Base-by-base conservation (phyloP, 768 basidiomycete species). In the Hysterangium stoloniferum region DNA sequence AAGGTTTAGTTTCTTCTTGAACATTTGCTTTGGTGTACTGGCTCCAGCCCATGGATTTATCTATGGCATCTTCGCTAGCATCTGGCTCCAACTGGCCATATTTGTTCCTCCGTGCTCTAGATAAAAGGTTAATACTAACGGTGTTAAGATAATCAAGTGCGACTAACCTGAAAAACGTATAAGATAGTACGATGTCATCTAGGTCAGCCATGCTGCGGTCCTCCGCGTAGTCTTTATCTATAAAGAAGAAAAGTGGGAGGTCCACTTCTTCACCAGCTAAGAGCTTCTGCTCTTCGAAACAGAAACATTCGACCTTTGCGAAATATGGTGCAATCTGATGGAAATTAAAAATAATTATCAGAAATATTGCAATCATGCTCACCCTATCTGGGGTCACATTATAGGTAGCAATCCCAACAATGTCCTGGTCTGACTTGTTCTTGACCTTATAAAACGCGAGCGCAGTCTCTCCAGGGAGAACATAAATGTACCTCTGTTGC, bases 261-360 rank as follows among this genome's bases (percentile, higher is more conserved):
- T 99, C 96, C 29, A 99, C 87, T 67, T 97, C 93, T 69, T 99
- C 96, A 25, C 86, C 84, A 0, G 94, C 93, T 22, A 96, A 72
- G 8, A 99, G 78, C 59, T 84, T 87, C 67, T 99, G 96, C 64
- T 99, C 96, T 65, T 99, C 96, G 58, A 99, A 99, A 67, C 96
- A 99, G 72, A 99, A 99, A 58, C 96, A 99, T 66, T 99, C 96
- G 11, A 99, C 92, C 70, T 99, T 99, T 45, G 94, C 92, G 62
- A 99, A 99, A 66, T 98, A 98, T 0, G 95, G 93, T 7, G 96
- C 96, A 57, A 98, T 78, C 95, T 97, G 61, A 20, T n/a, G 19
- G 28, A 13, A 22, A 32, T 38, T 17, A 24, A 20, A 33, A 24
- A 33, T 9, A 45, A 27, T 17, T 2, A 20, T 17, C 12, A 54